Evolutionary conservation across 2,329 filamentous ascomycete species (phyloP).

Genomic region (Ophiostoma ulmi): DNA sequence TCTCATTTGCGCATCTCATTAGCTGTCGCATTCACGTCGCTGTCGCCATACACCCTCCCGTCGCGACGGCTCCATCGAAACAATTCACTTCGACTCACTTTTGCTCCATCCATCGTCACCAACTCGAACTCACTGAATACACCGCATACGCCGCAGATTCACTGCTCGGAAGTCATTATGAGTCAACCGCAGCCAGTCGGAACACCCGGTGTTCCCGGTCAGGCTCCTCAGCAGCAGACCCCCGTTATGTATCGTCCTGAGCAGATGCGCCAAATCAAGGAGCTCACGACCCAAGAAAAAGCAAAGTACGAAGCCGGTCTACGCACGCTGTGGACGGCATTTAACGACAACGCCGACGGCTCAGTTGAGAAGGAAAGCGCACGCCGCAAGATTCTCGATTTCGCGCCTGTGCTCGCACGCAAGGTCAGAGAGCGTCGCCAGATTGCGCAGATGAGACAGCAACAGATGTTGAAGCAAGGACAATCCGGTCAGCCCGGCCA

Average conservation of each 20-base stretch:
- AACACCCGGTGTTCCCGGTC: conserved; percentile 6
- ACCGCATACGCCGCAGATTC: background rate
- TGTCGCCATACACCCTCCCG: no score
- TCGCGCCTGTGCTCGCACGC: conserved; percentile 49
- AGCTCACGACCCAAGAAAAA: conserved; percentile 52
- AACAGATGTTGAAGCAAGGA: conserved; percentile 19
- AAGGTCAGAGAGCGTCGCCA: conserved; percentile 27
- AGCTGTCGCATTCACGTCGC: background rate
- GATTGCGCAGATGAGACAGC: conserved; percentile 18
- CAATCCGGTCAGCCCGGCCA: conserved; percentile 19
- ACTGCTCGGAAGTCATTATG: background rate
- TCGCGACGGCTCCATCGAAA: background rate
- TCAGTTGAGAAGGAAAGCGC: conserved; percentile 48
- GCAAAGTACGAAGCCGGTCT: conserved; percentile 56
- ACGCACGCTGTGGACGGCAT: conserved; percentile 48
- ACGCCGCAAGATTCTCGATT: conserved; percentile 55
- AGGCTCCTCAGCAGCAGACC: conserved; percentile 23
- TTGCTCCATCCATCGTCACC: background rate
- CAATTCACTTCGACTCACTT: background rate
- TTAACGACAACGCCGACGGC: conserved; percentile 45
- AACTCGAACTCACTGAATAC: background rate
- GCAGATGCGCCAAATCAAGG: conserved; percentile 47
- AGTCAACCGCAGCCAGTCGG: conserved; percentile 5
- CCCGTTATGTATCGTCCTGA: conserved; percentile 45
- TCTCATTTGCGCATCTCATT: background rate